A percentile compares a stretch with the other conserved stretches of the same genome.
Evolutionary conservation across 2,329 filamentous ascomycete genomes (phyloP).

Genomic region (Verticillium klebahnii): DNA sequence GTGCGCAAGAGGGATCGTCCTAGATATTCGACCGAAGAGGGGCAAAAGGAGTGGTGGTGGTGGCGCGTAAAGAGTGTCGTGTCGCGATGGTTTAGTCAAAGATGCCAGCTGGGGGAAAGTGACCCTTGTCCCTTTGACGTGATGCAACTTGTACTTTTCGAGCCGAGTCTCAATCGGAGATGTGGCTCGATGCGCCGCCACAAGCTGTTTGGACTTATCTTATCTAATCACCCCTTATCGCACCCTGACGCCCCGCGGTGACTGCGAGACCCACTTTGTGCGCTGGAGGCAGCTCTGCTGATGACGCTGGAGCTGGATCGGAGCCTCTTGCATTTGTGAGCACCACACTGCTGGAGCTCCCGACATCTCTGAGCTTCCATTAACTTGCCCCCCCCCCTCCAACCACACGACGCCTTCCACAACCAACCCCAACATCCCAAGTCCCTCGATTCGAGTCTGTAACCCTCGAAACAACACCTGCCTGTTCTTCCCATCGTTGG

Average conservation of each 20-base stretch:
- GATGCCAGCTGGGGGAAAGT: not conserved
- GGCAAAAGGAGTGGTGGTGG: not conserved
- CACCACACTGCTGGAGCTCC: not conserved
- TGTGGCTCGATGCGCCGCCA: not conserved
- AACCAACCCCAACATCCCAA: not conserved
- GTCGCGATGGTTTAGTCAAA: not conserved
- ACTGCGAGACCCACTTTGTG: not conserved
- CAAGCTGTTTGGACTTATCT: not conserved
- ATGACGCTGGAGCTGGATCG: not conserved
- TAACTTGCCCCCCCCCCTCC: not conserved
- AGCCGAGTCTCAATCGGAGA: not conserved
- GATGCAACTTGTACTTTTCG: not conserved
- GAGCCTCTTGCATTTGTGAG: not conserved
- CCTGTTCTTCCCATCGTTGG: no score
- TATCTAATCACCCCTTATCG: not conserved
- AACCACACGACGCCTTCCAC: not conserved
- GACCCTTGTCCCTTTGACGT: not conserved
- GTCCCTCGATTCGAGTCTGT: not conserved
- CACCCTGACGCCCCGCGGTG: not conserved
- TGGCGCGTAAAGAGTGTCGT: not conserved
- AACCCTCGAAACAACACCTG: not conserved
- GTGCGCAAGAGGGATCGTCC: not conserved
- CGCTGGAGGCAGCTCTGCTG: not conserved
- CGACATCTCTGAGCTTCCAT: not conserved
- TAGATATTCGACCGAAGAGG: not conserved